These are phyloP conservation scores for Penicillium nucicola DNA, from an alignment of 495 filamentous ascomycete genomes.

Conservation along the genomic window DNA sequence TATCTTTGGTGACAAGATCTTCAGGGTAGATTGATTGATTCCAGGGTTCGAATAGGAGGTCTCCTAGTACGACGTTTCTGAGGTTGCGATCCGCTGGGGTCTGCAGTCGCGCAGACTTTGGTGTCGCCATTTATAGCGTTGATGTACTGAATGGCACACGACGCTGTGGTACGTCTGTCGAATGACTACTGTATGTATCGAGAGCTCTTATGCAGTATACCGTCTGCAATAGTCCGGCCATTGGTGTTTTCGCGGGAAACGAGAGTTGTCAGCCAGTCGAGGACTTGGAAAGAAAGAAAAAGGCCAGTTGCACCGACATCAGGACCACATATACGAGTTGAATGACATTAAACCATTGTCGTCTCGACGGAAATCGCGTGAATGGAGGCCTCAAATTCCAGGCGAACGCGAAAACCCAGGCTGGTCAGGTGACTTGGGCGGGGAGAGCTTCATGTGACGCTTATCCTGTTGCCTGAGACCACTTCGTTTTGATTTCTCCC, in stretches of 20 bases:
- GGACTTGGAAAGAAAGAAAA: not conserved
- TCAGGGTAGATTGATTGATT: constrained; percentile 78
- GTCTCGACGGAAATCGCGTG: not conserved
- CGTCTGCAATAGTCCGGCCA: constrained; percentile 18
- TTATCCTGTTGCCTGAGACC: constrained; percentile 14
- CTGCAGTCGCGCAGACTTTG: constrained; percentile 27
- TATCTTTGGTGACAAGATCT: constrained; percentile 65
- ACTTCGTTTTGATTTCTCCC: not conserved
- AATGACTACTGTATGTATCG: constrained; percentile 8
- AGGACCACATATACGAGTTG: too few relatives aligned
- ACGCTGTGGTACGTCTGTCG: not conserved
- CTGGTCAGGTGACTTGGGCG: constrained; percentile 2
- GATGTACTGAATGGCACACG: not conserved
- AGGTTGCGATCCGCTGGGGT: constrained; percentile 57
- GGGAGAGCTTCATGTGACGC: constrained; percentile 5
- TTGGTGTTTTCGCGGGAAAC: constrained; percentile 13
- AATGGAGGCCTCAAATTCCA: not conserved
- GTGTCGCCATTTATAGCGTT: constrained; percentile 26
- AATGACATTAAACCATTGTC: too few relatives aligned
- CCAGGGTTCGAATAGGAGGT: constrained; percentile 71
- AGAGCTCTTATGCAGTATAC: not conserved
- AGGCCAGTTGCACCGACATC: constrained; percentile 1
- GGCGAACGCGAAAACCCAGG: not conserved
- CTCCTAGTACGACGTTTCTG: constrained; percentile 71
- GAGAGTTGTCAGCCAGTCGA: not conserved